Evolutionary conservation across 2,329 filamentous ascomycete species (phyloP), one percentile per base, ranked within the genome.

Genomic region (Gyromitra esculenta): DNA sequence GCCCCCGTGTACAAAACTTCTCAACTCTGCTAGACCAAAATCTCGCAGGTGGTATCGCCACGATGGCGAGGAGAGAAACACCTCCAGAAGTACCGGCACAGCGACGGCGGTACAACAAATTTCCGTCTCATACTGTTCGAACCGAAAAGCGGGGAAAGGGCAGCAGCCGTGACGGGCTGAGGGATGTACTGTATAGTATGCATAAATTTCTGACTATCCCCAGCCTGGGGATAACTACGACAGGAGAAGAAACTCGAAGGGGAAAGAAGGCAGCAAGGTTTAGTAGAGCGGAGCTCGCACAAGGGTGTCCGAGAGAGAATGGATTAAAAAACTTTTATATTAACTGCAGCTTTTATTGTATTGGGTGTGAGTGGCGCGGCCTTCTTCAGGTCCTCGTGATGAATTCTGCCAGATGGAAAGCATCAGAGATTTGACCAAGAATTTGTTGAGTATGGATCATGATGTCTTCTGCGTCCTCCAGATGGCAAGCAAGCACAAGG

Each of bases 71-170:
- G 52, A 54, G 37, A 57, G 62, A n/a, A 73, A 37, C 18, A 11
- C 57, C 3, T 63, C 31, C n/a, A 66, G 18, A 68, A 76, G 70
- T 73, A 56, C 52, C 37, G 43, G 60, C 56, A 57, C 39, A 76
- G 62, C 56, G 63, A 68, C 56, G 63, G 62, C 37, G 57, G 60
- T 73, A 63, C 39, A 76, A 68, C 56, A 68, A 68, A 74, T 67
- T 73, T 66, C 60, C 48, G 43, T 52, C 68, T 68, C 31, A 39
- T 64, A 52, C 56, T 56, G 68, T 63, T 67, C 56, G 62, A 63
- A 60, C 68, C 68, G 69, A 75, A 73, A 76, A 73, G 74, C 74
- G 69, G 74, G 69, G 74, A 73, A 73, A 64, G 60, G 39, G 48
- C 18, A 50, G 50, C 56, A 43, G 45, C 57, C 43, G 56, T 54